Evolutionary conservation across 768 basidiomycete genomes (phyloP), one percentile per base, ranked within the genome.

Genomic region (Amanita fuliginea): DNA sequence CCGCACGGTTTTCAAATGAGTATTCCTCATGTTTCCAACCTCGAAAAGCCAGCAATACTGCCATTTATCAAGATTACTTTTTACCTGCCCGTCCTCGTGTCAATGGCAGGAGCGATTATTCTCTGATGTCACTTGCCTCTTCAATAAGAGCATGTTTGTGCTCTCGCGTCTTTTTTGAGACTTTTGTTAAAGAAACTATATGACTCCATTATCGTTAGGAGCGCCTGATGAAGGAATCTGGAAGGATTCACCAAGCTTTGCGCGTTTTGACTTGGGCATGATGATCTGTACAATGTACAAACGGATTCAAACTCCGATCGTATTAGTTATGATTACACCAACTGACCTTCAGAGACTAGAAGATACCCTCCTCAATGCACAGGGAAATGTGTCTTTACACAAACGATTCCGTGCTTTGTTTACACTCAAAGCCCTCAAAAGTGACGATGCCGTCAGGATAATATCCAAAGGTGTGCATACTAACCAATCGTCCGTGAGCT

Each of bases 41-140:
- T 86, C 82, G 62, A 99, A 96, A 34, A 97, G 62, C 90, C 93
- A 99, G 68, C 90, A 86, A 65, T 96, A 94, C 60, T 79, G 79
- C 83, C 89, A 97, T 70, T 90, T 87, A 56, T 94, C 91, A 18
- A 82, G 70, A 62, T 82, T 81, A 60, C 75, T 75, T 72, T 90
- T 86, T 47, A 98, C 71, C 90, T 93, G 59, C 19, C 14, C 35
- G 16, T 1, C 21, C 14, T n/a, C 26, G 18, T 46, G 42, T 49
- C 30, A 30, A 19, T 33, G 22, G 26, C 26, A 24, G 24, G 49
- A 30, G 32, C 18, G 35, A 49, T 36, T 22, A 47, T 19, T n/a
- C 13, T 10, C 16, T 37, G 21, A 46, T 19, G 22, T 24, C 28
- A 14, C 42, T 28, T 16, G 32, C 89, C 69, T 91, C 81, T 52